Percentiles rank a stretch among this genome's conserved stretches.
Conservation (phyloP, 305 asterid genomes). For the Striga hermonthica region DNA sequence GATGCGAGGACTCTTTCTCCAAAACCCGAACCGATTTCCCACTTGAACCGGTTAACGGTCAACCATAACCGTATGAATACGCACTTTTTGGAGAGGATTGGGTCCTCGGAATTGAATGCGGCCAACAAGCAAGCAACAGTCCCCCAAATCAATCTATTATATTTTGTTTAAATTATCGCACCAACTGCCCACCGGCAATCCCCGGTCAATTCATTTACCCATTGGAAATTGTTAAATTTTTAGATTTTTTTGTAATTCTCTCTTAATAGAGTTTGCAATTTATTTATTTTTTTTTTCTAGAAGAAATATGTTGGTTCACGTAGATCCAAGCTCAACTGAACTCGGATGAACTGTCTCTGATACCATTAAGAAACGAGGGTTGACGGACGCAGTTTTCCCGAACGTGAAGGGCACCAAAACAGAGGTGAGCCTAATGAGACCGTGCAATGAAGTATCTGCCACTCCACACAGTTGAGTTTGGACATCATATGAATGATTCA, state of each 20-base stretch:
- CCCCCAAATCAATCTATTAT: slow-evolving; percentile 25
- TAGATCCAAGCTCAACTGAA: not conserved
- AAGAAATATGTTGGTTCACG: not conserved
- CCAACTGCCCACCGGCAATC: slow-evolving; percentile 43
- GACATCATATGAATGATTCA: no score
- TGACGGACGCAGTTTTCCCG: no score
- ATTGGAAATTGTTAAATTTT: not conserved
- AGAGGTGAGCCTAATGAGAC: no score
- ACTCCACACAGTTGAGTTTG: no score
- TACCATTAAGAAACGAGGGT: no score
- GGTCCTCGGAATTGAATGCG: slow-evolving; percentile 40
- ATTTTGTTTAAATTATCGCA: slow-evolving; percentile 31
- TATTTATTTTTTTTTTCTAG: not conserved
- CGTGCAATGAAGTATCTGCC: no score
- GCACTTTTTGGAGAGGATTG: slow-evolving; percentile 15
- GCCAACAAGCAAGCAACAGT: slow-evolving; percentile 35
- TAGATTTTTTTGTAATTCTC: not conserved
- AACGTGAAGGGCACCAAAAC: no score
- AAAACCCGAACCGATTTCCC: slow-evolving; percentile 34
- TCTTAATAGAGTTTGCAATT: not conserved
- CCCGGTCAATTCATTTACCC: slow-evolving; percentile 35
- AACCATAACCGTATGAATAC: slow-evolving; percentile 35
- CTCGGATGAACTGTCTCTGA: no score
- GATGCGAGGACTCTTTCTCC: not conserved
- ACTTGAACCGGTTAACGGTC: slow-evolving; percentile 53